Base-by-base conservation (phyloP, 1,139 yeast species). In the Taphrina confusa region DNA sequence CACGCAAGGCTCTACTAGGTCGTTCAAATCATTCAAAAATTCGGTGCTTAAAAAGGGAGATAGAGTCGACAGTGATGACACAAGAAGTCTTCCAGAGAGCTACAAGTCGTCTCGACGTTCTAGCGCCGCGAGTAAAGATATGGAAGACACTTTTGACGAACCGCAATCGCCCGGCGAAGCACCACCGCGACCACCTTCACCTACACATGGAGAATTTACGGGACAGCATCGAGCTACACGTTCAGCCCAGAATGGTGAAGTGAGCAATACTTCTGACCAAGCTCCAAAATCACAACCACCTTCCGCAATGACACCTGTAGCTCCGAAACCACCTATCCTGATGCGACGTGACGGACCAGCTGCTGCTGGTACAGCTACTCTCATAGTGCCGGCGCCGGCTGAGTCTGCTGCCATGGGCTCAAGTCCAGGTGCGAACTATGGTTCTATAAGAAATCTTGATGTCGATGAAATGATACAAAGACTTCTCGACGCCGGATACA, bases 401-500 rank as follows among this genome's bases (percentile, higher is more conserved):
- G 61, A 44, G 8, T 28, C 14, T 2, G 55, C 40, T 9, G 20
- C 42, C 4, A 28, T 60, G 18, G 62, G 50, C 12, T 23, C 39
- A n/a, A 49, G 52, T 25, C 45, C 54, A 11, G 62, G 60, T 12
- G 52, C 45, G 20, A 49, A 42, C 5, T 58, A 52, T 27, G 45
- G 54, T n/a, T 30, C 57, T 11, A 27, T 58, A 37, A 56, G 58
- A 23, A 54, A 54, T 12, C 49, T 67, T 4, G 70, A 90, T 70
- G 80, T 92, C 60, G 98, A 92, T 73, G 95, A 88, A 69, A 78
- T 89, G 57, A 92, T 92, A 63, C 96, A 90, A 74, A 77, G 95
- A 68, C 76, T 92, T 65, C 78, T 92, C 65, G 98, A 92, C 73
- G 96, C 96, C 0, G 98, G 98, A 4, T 92, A 92, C 73, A 81